A percentile compares a stretch with the other conserved stretches of the same genome.
phyloP scores from a whole-genome alignment of 1,139 yeast genomes.

The Hyphopichia fennica region DNA sequence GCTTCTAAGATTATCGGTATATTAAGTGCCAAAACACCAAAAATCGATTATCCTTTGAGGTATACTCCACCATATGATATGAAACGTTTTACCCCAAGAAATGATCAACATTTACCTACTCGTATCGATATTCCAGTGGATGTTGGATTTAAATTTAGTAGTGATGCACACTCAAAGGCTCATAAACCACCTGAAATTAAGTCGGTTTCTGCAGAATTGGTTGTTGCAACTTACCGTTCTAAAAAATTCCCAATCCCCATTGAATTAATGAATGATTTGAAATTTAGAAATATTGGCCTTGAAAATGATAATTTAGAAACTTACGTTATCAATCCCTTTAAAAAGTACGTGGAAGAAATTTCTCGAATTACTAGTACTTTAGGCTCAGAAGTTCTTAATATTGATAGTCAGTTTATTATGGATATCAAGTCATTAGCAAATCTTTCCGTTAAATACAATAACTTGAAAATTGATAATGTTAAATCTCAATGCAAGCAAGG shows the following conservation, averaged over 20 bases:
- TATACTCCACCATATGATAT: conserved; percentile 11
- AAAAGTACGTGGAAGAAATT: conserved; percentile 19
- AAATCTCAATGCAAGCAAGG: conserved; percentile 1
- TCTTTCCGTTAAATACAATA: conserved; percentile 24
- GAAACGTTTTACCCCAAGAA: not conserved
- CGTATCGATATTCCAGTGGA: not conserved
- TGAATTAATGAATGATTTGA: conserved; percentile 30
- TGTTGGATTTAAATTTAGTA: conserved; percentile 1
- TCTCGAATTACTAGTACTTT: conserved; percentile 17
- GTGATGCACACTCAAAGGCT: conserved; percentile 2
- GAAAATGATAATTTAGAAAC: conserved; percentile 21
- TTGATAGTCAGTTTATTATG: conserved; percentile 24
- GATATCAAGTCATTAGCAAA: conserved; percentile 27
- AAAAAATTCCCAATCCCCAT: conserved; percentile 25
- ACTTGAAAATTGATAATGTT: conserved; percentile 11
- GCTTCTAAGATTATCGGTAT: conserved; percentile 22
- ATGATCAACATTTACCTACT: not conserved
- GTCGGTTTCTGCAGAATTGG: conserved; percentile 20
- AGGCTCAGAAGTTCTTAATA: conserved; percentile 21
- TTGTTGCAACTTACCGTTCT: conserved; percentile 24
- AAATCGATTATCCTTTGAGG: conserved; percentile 12
- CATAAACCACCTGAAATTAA: conserved; percentile 22
- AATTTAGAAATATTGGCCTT: conserved; percentile 13
- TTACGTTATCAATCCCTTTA: conserved; percentile 23
- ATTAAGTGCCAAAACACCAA: conserved; percentile 15